Conservation (phyloP, 129 eudicot genomes). For the carrot (Daucus carota) region DH1_v3.0 NC_030381.2:20602501-20603000, state of each 20-base stretch:
- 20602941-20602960: slow-evolving; percentile 27
- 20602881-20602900: slow-evolving; percentile 6
- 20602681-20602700: slow-evolving; percentile 86
- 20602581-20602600: background rate
- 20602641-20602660: slow-evolving; percentile 96
- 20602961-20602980: slow-evolving; percentile 10
- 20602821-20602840: slow-evolving; percentile 60
- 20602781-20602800: slow-evolving; percentile 69
- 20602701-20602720: slow-evolving; percentile 83
- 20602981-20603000: slow-evolving; percentile 29
- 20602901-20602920: background rate
- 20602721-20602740: slow-evolving; percentile 87
- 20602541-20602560: too few species aligned
- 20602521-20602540: background rate
- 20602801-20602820: slow-evolving; percentile 55
- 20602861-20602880: slow-evolving; percentile 9
- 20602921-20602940: background rate
- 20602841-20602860: slow-evolving; percentile 54
- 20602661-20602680: slow-evolving; percentile 75
- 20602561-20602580: background rate
- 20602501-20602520: background rate
- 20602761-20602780: slow-evolving; percentile 71
- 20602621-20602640: slow-evolving; percentile 53
- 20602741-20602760: slow-evolving; percentile 78
- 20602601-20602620: slow-evolving; percentile 26